Evolutionary conservation across 2,329 filamentous ascomycete species (phyloP).

Genomic region (Alternaria solani): DNA sequence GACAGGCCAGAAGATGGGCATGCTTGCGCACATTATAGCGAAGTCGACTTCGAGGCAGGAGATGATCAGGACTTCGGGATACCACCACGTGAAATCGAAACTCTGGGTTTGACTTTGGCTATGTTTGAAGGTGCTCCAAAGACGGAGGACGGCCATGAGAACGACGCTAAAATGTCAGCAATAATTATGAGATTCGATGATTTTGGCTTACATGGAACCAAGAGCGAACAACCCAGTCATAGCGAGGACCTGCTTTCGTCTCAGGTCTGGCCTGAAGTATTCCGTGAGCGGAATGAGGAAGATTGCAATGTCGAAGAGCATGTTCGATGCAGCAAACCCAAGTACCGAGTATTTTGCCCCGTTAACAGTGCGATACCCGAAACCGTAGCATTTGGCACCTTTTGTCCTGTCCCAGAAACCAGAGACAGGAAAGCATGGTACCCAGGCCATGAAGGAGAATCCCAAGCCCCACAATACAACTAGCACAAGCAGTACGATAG

Average conservation of each 20-base stretch:
- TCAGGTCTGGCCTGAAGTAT: slow-evolving; percentile 32
- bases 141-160: slow-evolving; percentile 39
- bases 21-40: slow-evolving; percentile 48
- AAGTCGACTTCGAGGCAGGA: slow-evolving; percentile 46
- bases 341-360: slow-evolving; percentile 30
- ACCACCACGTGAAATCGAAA: slow-evolving; percentile 46
- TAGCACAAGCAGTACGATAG: slow-evolving; percentile 22
- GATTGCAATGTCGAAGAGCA: slow-evolving; percentile 41
- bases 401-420: slow-evolving; percentile 26
- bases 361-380: slow-evolving; percentile 23
- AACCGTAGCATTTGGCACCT: slow-evolving; percentile 37
- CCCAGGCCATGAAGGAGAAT: slow-evolving; percentile 42
- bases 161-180: slow-evolving; percentile 33
- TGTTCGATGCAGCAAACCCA: slow-evolving; percentile 39
- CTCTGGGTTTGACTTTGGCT: slow-evolving; percentile 13
- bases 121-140: slow-evolving; percentile 38
- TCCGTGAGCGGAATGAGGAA: slow-evolving; percentile 39
- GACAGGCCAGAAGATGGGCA: slow-evolving; percentile 50
- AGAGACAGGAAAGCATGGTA: slow-evolving; percentile 40
- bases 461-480: slow-evolving; percentile 38
- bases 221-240: slow-evolving; percentile 38
- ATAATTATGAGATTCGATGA: not conserved
- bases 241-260: slow-evolving; percentile 35
- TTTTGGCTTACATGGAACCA: slow-evolving; percentile 33
- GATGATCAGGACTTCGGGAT: slow-evolving; percentile 39